Conservation (phyloP, 2,329 filamentous ascomycete species). For the Penicillium sp. region DNA sequence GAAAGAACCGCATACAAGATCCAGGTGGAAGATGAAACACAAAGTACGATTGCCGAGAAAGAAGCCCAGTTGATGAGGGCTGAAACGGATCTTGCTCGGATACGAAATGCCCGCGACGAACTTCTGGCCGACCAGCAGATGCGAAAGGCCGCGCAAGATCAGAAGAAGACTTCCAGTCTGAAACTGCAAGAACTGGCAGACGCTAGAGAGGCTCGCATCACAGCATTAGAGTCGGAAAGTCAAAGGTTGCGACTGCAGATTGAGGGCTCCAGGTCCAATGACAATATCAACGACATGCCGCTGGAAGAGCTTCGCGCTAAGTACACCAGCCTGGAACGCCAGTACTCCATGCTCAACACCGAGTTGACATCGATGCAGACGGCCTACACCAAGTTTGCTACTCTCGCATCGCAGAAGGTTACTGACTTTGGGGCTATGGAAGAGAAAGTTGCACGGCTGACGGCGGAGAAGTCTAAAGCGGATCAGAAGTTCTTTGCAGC, state of each 20-base stretch:
- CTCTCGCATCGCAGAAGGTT: conserved; percentile 81
- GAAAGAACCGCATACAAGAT: conserved; percentile 80
- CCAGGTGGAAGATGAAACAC: conserved; percentile 78
- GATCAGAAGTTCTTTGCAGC: conserved; percentile 98
- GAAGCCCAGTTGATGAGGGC: conserved; percentile 78
- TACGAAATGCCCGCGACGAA: conserved; percentile 82
- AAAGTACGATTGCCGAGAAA: conserved; percentile 69
- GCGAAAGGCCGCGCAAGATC: conserved; percentile 75
- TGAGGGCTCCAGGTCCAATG: conserved; percentile 48
- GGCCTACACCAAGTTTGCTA: conserved; percentile 86
- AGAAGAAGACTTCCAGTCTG: conserved; percentile 66
- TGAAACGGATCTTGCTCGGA: conserved; percentile 81
- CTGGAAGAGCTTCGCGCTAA: conserved; percentile 71
- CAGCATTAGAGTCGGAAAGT: conserved; percentile 78
- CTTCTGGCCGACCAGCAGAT: conserved; percentile 77
- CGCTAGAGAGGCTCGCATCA: conserved; percentile 77
- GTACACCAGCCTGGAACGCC: conserved; percentile 71
- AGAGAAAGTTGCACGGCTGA: conserved; percentile 71
- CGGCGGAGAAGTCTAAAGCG: conserved; percentile 89
- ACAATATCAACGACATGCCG: conserved; percentile 59
- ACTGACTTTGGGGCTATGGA: conserved; percentile 73
- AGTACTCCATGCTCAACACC: conserved; percentile 79
- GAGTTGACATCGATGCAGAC: conserved; percentile 87
- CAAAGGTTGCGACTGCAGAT: conserved; percentile 64
- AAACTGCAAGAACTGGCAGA: conserved; percentile 78